Percentiles rank a stretch among this genome's conserved stretches.
Conservation (phyloP, 2,329 filamentous ascomycete genomes). For the Mycosphaerella sp. region DNA sequence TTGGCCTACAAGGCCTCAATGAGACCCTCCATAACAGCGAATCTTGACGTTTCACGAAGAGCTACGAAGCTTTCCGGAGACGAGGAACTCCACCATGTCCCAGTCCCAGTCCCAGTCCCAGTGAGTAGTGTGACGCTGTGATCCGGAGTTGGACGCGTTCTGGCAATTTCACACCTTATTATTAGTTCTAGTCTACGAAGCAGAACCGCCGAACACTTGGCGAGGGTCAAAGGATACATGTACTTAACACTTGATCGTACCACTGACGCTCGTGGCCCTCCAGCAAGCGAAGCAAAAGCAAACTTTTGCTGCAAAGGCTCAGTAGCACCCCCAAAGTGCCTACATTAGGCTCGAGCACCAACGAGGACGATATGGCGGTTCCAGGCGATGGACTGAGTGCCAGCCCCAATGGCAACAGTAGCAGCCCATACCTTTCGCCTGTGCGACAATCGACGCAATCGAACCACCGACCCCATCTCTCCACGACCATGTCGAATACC, state of each 20-base stretch:
- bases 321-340: conserved; percentile 40
- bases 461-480: conserved; percentile 31
- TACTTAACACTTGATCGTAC: neutral
- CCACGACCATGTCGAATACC: conserved; percentile 34
- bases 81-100: no score
- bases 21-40: no score
- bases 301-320: conserved; percentile 49
- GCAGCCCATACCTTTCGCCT: conserved; percentile 20
- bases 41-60: no score
- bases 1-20: no score
- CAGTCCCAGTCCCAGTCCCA: no score
- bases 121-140: no score
- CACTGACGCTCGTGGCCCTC: neutral
- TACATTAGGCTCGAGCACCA: conserved; percentile 21
- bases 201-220: neutral
- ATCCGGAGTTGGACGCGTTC: no score
- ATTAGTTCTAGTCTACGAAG: no score
- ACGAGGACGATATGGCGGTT: conserved; percentile 14
- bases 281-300: conserved; percentile 46
- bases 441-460: conserved; percentile 24
- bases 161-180: no score
- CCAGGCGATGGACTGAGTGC: conserved; percentile 4
- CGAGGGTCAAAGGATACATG: neutral
- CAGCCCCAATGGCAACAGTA: conserved; percentile 15
- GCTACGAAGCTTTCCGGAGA: no score